Conservation (phyloP, 345 rosid genomes). For the Carallia brachiata region DNA sequence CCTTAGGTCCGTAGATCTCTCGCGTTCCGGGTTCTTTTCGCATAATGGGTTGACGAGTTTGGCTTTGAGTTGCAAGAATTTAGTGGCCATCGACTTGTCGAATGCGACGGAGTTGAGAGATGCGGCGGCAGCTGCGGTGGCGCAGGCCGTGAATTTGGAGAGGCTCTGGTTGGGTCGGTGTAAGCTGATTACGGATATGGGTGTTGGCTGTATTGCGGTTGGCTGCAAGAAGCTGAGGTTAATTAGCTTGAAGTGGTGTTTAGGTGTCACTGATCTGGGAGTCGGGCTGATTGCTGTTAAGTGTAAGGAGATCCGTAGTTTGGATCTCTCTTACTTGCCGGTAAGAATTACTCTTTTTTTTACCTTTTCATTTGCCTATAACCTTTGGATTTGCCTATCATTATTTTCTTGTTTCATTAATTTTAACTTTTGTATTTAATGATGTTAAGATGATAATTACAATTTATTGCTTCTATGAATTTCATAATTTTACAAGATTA, state of each 20-base stretch:
- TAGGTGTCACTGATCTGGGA: slow-evolving; percentile 63
- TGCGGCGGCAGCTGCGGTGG: slow-evolving; percentile 46
- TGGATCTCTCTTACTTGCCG: slow-evolving; percentile 73
- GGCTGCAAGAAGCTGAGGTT: slow-evolving; percentile 57
- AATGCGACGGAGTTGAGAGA: slow-evolving; percentile 40
- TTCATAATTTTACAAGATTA: too few relatives aligned
- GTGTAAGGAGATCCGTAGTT: slow-evolving; percentile 52
- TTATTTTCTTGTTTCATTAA: too few relatives aligned
- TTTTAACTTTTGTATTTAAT: too few relatives aligned
- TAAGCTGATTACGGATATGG: slow-evolving; percentile 64
- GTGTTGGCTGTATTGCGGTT: slow-evolving; percentile 62
- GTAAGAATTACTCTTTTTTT: slow-evolving; percentile 26
- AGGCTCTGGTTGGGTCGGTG: slow-evolving; percentile 66
- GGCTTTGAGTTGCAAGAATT: slow-evolving; percentile 41
- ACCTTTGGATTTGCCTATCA: background rate
- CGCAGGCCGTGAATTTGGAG: slow-evolving; percentile 56
- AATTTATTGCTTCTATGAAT: too few relatives aligned
- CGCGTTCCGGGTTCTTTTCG: slow-evolving; percentile 46
- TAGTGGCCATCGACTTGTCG: slow-evolving; percentile 55
- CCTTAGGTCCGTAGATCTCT: slow-evolving; percentile 50
- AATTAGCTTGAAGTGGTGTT: slow-evolving; percentile 66
- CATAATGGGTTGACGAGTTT: slow-evolving; percentile 41
- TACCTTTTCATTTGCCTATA: background rate
- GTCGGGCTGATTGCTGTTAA: slow-evolving; percentile 62
- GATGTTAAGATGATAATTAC: too few relatives aligned